These are phyloP conservation scores for Tubosaeta sp. DNA, from an alignment of 768 basidiomycete genomes.

Conservation along the genomic window DNA sequence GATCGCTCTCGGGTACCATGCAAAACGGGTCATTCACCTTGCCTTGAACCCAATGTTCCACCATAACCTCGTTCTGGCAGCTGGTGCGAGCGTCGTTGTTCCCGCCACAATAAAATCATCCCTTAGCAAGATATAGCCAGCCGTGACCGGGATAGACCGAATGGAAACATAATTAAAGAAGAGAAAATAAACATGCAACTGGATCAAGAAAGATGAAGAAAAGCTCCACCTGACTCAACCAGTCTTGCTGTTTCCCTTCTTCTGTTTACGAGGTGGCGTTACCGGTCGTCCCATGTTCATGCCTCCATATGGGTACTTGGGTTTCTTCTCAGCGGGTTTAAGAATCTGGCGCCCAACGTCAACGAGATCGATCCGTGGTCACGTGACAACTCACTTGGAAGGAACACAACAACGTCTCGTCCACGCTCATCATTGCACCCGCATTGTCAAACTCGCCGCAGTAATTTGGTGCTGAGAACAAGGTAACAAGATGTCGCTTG, in stretches of 20 bases:
- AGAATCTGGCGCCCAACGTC: constrained; percentile 60
- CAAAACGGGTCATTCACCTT: constrained; percentile 21
- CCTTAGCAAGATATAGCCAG: constrained; percentile 28
- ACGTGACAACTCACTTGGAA: constrained; percentile 73
- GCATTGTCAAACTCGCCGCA: constrained; percentile 98
- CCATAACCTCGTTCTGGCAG: constrained; percentile 12
- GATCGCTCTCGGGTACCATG: constrained; percentile 22
- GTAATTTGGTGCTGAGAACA: constrained; percentile 96
- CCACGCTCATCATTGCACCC: constrained; percentile 99
- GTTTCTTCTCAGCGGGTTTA: constrained; percentile 99
- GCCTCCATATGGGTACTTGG: constrained; percentile 85
- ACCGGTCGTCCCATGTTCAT: constrained; percentile 86
- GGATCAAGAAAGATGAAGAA: constrained; percentile 26
- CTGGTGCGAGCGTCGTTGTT: constrained; percentile 15
- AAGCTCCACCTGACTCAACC: constrained; percentile 31
- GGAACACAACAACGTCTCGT: constrained; percentile 94
- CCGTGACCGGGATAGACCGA: constrained; percentile 20
- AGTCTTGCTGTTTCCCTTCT: constrained; percentile 90
- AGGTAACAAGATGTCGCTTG: constrained; percentile 92
- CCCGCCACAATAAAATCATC: constrained; percentile 16
- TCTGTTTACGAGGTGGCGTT: constrained; percentile 95
- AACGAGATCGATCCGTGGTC: background rate
- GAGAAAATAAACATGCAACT: constrained; percentile 29
- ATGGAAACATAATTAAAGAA: constrained; percentile 23
- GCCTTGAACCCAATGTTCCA: constrained; percentile 11